These are phyloP conservation scores for Herpotrichia juniperi DNA, from an alignment of 2,329 filamentous ascomycete genomes.

Conservation along the genomic window DNA sequence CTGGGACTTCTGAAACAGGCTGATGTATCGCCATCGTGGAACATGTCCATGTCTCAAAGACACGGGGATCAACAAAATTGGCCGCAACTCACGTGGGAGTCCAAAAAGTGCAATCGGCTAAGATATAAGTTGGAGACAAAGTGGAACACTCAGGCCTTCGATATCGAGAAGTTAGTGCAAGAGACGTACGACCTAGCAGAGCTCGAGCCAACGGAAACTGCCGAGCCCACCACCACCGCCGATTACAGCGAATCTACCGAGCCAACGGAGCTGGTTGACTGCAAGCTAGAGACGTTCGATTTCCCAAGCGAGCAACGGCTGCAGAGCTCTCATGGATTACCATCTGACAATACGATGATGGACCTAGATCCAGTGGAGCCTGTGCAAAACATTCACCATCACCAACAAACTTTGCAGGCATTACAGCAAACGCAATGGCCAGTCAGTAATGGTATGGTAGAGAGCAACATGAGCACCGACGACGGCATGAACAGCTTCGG, in stretches of 20 bases:
- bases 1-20: conserved; percentile 72
- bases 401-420: conserved; percentile 19
- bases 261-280: conserved; percentile 39
- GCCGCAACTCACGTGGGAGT: conserved; percentile 62
- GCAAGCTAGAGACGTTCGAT: conserved; percentile 42
- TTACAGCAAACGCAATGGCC: conserved; percentile 41
- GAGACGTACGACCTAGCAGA: conserved; percentile 63
- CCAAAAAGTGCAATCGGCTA: conserved; percentile 66
- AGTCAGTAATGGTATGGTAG: conserved; percentile 40
- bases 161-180: conserved; percentile 63
- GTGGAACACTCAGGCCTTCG: conserved; percentile 58
- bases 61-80: conserved; percentile 61
- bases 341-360: conserved; percentile 41
- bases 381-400: conserved; percentile 24
- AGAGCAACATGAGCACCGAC: conserved; percentile 32
- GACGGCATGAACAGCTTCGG: conserved; percentile 35
- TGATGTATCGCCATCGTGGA: conserved; percentile 67
- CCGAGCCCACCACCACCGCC: conserved; percentile 12
- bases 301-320: conserved; percentile 31
- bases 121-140: conserved; percentile 71
- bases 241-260: conserved; percentile 34
- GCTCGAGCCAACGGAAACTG: conserved; percentile 33
- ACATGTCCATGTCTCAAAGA: conserved; percentile 58
- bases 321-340: conserved; percentile 37
- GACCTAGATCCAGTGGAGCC: conserved; percentile 43